Evolutionary conservation across 2,329 filamentous ascomycete species (phyloP), one percentile per base, ranked within the genome.

Genomic region (Diaporthe eres): DNA sequence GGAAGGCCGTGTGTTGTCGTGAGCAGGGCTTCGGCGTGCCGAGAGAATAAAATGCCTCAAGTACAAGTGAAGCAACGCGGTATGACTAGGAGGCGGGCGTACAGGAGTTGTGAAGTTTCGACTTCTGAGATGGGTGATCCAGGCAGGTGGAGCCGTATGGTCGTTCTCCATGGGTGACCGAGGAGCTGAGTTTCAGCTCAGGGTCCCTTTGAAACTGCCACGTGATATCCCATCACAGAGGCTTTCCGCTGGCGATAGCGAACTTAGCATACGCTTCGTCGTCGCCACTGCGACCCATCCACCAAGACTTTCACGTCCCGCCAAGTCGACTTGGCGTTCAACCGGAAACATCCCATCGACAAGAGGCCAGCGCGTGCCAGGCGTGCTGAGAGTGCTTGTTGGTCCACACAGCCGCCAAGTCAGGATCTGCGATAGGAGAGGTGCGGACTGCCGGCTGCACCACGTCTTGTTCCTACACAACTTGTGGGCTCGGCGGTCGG

Each of bases 11-110:
- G 55, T 49, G 60, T 44, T 61, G 47, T 31, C 63, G 53, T 65
- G 65, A 39, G 53, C 57, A 61, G 71, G 55, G 58, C 55, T 55
- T 51, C 51, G 42, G 57, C 51, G 55, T 61, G 55, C 65, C 65
- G 65, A 70, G 28, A 51, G 49, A 55, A 71, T 53, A 76, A 76
- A 76, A 76, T 76, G 75, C 75, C 75, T 76, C 75, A 76, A 51
- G 25, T 60, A 68, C 57, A 60, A 74, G 63, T 51, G 47, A 49
- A 60, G 37, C 53, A 70, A 25, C 61, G 60, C 55, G 44, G 70
- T 34, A 47, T 49, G 68, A 75, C 58, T 58, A 72, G 71, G 60
- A 67, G 70, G 57, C 55, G 55, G 61, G 25, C 47, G 39, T 67
- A 68, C 57, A 74, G 55, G 65, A 76, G 71, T 25, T 63, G 71